Evolutionary conservation across 1,284 basidiomycete genomes (phyloP).

Genomic region (Naganishia sp.): DNA sequence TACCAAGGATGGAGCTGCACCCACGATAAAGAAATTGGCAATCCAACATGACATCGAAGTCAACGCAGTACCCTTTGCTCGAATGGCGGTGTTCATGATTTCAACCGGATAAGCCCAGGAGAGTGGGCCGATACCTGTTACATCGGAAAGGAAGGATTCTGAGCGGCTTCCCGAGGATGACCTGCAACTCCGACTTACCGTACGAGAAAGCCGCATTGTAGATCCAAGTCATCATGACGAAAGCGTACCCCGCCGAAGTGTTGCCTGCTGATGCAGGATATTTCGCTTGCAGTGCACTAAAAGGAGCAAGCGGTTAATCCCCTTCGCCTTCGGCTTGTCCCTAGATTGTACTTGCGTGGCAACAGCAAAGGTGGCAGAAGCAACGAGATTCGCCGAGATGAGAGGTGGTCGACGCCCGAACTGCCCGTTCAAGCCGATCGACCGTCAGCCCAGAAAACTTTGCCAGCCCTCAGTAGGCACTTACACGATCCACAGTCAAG

Average conservation of each 20-base stretch:
- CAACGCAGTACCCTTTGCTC: conserved; percentile 64
- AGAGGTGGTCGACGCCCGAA: conserved; percentile 61
- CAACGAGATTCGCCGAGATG: conserved; percentile 61
- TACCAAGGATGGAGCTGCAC: background rate
- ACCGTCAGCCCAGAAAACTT: background rate
- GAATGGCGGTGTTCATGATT: conserved; percentile 62
- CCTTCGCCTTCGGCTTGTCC: background rate
- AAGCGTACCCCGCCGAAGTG: conserved; percentile 35
- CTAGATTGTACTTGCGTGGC: conserved; percentile 40
- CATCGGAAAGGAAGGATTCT: too few relatives aligned
- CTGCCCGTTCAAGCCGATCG: conserved; percentile 34
- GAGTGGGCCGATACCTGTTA: conserved; percentile 25
- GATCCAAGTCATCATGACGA: conserved; percentile 40
- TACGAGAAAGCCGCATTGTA: conserved; percentile 19
- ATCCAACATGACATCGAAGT: conserved; percentile 60
- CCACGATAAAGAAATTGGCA: conserved; percentile 46
- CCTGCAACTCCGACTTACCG: background rate
- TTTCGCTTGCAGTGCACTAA: conserved; percentile 31
- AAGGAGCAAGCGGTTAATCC: background rate
- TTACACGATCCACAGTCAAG: conserved; percentile 59
- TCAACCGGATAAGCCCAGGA: conserved; percentile 53
- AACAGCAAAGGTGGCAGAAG: conserved; percentile 50
- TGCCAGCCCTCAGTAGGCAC: background rate
- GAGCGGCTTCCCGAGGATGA: too few relatives aligned
- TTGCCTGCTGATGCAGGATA: conserved; percentile 28